phyloP scores from a whole-genome alignment of 2,329 filamentous ascomycete species.

The Ascochyta pisi region DNA sequence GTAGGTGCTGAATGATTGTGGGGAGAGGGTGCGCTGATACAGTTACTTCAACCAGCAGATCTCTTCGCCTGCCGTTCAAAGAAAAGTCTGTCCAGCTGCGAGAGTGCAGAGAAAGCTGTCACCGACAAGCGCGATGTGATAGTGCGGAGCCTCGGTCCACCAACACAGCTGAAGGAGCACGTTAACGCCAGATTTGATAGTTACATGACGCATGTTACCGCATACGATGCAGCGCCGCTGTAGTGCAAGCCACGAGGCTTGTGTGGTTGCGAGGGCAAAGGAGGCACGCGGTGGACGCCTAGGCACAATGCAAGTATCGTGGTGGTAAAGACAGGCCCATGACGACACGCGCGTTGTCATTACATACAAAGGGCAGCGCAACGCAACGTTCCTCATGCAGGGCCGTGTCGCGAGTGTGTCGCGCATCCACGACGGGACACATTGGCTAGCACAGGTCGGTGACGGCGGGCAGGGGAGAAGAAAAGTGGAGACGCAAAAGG shows the following conservation, averaged over 20 bases:
- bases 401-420: slow-evolving; percentile 4
- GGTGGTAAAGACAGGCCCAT: not conserved
- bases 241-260: slow-evolving; percentile 13
- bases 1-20: not conserved
- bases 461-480: not conserved
- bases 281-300: no score
- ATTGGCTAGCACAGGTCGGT: not conserved
- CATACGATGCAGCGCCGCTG: not conserved
- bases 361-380: not conserved
- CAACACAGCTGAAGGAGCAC: no score
- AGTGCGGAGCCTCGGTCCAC: no score
- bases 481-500: slow-evolving; percentile 11
- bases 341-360: not conserved
- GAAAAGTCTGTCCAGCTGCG: no score
- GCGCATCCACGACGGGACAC: slow-evolving; percentile 1
- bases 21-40: not conserved
- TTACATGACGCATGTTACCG: no score
- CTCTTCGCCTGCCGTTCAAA: no score
- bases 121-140: slow-evolving; percentile 4
- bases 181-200: no score
- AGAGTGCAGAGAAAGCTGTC: not conserved
- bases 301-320: not conserved
- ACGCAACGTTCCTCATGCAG: slow-evolving; percentile 2
- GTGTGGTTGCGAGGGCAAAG: no score
- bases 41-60: no score